These are phyloP conservation scores for Capsicum rhomboideum DNA, from an alignment of 257 asterid species.

Conservation along the genomic window DNA sequence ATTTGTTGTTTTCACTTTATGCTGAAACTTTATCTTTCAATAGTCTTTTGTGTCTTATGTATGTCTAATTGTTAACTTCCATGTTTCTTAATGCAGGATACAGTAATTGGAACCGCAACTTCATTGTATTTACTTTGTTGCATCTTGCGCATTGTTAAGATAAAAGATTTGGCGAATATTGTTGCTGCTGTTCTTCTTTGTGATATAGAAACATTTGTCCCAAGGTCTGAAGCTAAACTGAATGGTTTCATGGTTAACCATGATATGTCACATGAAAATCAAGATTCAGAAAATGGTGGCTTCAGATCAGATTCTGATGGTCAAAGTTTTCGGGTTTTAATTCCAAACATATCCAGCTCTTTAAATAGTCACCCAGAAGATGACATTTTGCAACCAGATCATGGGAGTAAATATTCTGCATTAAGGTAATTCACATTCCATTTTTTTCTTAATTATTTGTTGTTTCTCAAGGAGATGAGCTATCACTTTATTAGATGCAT, in stretches of 20 bases:
- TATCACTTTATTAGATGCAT: not conserved
- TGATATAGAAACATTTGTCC: conserved; percentile 39
- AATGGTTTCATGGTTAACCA: conserved; percentile 47
- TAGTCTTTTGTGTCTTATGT: not conserved
- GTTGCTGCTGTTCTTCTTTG: conserved; percentile 87
- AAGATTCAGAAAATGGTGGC: conserved; percentile 18
- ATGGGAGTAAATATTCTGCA: conserved; percentile 25
- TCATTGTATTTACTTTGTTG: conserved; percentile 91
- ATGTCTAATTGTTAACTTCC: conserved; percentile 11
- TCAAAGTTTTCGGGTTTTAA: conserved; percentile 25
- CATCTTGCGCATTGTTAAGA: conserved; percentile 91
- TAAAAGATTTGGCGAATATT: conserved; percentile 90
- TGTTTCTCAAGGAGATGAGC: not conserved
- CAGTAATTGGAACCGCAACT: conserved; percentile 62
- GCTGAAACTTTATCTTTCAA: not conserved
- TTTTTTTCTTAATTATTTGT: not conserved
- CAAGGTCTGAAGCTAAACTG: conserved; percentile 41
- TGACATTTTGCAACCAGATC: conserved; percentile 24
- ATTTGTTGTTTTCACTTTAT: not conserved
- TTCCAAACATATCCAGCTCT: conserved; percentile 34
- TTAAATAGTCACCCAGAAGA: conserved; percentile 27
- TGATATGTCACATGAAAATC: conserved; percentile 28
- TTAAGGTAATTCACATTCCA: conserved; percentile 43
- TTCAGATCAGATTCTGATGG: conserved; percentile 18
- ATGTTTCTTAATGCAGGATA: conserved; percentile 51